Evolutionary conservation across 306 rosid genomes (phyloP).

Genomic region (Hylodesmum podocarpum): DNA sequence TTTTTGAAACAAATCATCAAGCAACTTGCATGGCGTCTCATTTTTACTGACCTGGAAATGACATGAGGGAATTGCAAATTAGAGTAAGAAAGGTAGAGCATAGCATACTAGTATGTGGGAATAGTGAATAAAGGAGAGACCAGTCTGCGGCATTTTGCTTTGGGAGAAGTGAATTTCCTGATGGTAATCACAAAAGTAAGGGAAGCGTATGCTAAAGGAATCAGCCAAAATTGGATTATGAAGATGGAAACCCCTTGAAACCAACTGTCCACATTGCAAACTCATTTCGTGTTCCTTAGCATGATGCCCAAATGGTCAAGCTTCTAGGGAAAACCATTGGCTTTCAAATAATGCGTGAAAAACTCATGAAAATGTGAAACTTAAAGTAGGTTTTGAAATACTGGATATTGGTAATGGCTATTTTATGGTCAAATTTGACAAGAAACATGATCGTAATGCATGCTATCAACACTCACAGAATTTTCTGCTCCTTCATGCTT

Average conservation of each 20-base stretch:
- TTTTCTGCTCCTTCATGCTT: neutral
- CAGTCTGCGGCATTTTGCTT: conserved; percentile 75
- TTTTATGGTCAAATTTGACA: no score
- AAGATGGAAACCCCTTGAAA: no score
- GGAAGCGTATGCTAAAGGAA: conserved; percentile 73
- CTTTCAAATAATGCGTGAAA: no score
- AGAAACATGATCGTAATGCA: no score
- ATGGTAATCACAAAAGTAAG: conserved; percentile 73
- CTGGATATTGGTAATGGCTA: no score
- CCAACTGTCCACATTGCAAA: no score
- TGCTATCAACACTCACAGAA: neutral
- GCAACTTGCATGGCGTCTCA: conserved; percentile 61
- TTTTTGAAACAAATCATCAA: conserved; percentile 61
- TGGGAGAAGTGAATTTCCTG: conserved; percentile 71
- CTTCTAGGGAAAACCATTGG: no score
- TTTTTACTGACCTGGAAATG: conserved; percentile 69
- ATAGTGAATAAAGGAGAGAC: conserved; percentile 27
- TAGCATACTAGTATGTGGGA: neutral
- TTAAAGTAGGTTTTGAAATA: no score
- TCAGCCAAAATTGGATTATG: no score
- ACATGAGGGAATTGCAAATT: neutral
- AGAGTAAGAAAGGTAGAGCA: neutral
- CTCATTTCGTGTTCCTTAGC: no score
- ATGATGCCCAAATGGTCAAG: no score
- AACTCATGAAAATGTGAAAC: no score